Evolutionary conservation across 306 rosid genomes (phyloP), one percentile per base, ranked within the genome.

Genomic region (Malus asiatica): DNA sequence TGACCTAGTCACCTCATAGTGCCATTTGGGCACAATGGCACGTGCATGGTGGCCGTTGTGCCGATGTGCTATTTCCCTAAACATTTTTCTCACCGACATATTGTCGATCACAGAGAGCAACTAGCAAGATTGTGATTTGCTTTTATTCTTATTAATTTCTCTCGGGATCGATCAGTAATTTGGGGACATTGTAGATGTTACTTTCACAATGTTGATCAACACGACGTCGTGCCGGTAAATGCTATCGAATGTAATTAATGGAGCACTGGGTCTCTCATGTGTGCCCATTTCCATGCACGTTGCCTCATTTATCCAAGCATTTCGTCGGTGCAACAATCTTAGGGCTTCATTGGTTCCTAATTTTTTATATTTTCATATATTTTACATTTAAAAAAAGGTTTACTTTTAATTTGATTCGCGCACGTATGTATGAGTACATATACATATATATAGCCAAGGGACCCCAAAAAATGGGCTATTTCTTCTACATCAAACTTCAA

Each of bases 261-360:
- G 23, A 16, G 68, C 11, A 64, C 44, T 64, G 32, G 8, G 38
- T 57, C 62, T 57, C 64, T 11, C 64, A 63, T 46, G 3, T 42
- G 33, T 68, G 57, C 40, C 57, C 68, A 72, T 35, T 72, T 62
- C 25, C 69, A 73, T 25, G 77, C 69, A 59, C 77, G 58, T 59
- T 40, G 32, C 68, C 68, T 59, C 19, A 27, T 14, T 6, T 57
- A 57, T n/a, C 5, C 27, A 27, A 18, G 32, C 70, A 62, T 73
- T 38, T 73, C 69, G 69, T 73, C 77, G 69, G 77, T 60, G 68
- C 59, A 10, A 9, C 42, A 15, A 8, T 51, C 20, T 48, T 51
- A 11, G 7, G 64, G 30, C 11, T 59, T 59, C 64, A 11, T 25
- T 59, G 64, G 64, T 59, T 55, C 9, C 8, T 16, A 51, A 51